These are phyloP conservation scores for Lycium barbarum DNA, from an alignment of 257 asterid genomes.

Conservation along the genomic window DNA sequence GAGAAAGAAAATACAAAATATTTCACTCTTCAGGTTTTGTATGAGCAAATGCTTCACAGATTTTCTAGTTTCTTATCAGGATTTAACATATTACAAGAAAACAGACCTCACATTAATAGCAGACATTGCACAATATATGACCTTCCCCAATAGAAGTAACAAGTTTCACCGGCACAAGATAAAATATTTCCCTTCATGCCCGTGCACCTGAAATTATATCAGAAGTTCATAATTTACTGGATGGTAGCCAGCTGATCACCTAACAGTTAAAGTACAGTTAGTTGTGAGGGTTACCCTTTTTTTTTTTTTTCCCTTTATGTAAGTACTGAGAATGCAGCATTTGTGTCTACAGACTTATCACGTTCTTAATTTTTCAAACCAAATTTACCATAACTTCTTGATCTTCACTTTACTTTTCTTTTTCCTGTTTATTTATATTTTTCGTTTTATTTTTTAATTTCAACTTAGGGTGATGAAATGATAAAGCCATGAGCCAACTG, in stretches of 20 bases:
- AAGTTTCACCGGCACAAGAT: not conserved
- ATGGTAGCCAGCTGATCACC: too few species aligned
- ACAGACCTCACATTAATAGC: not conserved
- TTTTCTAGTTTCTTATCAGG: not conserved
- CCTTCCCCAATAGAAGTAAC: not conserved
- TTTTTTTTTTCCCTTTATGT: not conserved
- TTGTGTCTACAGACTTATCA: not conserved
- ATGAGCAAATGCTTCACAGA: not conserved
- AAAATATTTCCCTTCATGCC: not conserved
- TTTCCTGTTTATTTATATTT: too few species aligned
- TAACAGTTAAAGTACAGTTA: too few species aligned
- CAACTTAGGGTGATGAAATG: too few species aligned
- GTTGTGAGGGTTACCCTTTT: too few species aligned
- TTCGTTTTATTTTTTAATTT: too few species aligned
- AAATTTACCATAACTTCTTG: not conserved
- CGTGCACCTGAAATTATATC: too few species aligned
- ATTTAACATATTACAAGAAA: not conserved
- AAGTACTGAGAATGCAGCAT: not conserved
- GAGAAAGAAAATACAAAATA: not conserved
- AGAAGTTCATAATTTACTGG: too few species aligned
- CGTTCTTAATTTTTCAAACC: not conserved
- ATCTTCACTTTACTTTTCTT: too few species aligned
- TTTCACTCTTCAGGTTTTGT: not conserved
- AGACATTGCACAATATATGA: not conserved
- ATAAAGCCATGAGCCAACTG: too few species aligned